Evolutionary conservation across 2,329 filamentous ascomycete genomes (phyloP), one percentile per base, ranked within the genome.

Genomic region (Nothopassalora personata): DNA sequence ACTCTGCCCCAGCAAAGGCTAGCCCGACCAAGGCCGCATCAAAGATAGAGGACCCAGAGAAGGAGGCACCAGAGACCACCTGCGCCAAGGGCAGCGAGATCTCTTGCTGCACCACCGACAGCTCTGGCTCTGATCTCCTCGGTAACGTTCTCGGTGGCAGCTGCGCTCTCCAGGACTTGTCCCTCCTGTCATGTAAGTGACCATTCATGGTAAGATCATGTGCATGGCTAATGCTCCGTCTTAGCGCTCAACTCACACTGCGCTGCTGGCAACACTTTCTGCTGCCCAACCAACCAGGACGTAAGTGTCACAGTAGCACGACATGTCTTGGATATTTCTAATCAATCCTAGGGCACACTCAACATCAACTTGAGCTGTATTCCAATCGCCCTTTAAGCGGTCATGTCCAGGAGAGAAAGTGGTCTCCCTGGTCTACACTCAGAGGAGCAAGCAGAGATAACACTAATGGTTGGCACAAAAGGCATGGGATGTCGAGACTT

Each of bases 251-350:
- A 49, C 43, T 57, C 33, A 46, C 50, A 49, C 28, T 64, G 62
- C 57, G 39, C 55, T 34, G 45, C 54, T 36, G 60, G 55, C 39
- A 60, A 60, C 50, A 62, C 57, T 15, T 64, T 53, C 60, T 64
- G 62, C 62, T 64, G 62, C 62, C 57, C 60, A n/a, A 57, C 56
- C 48, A 61, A 47, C 43, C 60, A 62, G 33, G 53, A 58, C 3
- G 23, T 23, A 23, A 23, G 23, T 23, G 23, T 23, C 23, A 3
- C 23, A 23, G 2, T 23, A 23, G 23, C 23, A 23, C 23, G 3
- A 23, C 23, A 23, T 23, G 1, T 23, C 23, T 3, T 1, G 23
- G 23, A 23, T 23, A 23, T 3, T 23, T 23, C 23, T 23, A 23
- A 23, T 23, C 23, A 23, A 23, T 23, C 2, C 3, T 23, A 23